Percentiles rank a stretch among this genome's conserved stretches.
Evolutionary conservation across 1,284 basidiomycete species (phyloP).

Genomic region (Irpex sp.): DNA sequence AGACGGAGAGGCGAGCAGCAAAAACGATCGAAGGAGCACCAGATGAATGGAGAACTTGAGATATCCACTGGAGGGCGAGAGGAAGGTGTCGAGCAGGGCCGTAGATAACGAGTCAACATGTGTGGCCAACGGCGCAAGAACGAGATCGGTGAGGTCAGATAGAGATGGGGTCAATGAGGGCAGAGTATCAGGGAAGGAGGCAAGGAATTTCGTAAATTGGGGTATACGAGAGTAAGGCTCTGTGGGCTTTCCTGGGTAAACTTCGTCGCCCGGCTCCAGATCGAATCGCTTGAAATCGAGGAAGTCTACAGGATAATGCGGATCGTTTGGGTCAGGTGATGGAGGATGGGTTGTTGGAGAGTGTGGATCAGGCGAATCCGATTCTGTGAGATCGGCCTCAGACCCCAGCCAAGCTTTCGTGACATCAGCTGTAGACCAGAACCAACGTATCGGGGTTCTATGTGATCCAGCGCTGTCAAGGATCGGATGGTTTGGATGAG

Average conservation of each 20-base stretch:
- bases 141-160: conserved; percentile 50
- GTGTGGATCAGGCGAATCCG: background rate
- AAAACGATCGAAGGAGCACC: conserved; percentile 61
- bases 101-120: conserved; percentile 59
- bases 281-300: conserved; percentile 58
- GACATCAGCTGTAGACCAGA: conserved; percentile 59
- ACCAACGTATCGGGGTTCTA: conserved; percentile 48
- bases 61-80: conserved; percentile 43
- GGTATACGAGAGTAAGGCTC: conserved; percentile 18
- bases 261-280: conserved; percentile 52
- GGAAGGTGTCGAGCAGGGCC: conserved; percentile 56
- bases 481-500: conserved; percentile 57
- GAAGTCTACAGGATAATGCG: conserved; percentile 28
- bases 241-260: conserved; percentile 5
- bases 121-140: conserved; percentile 52
- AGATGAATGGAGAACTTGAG: conserved; percentile 64
- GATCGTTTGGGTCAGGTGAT: background rate
- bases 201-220: conserved; percentile 43
- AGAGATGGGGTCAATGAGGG: conserved; percentile 65
- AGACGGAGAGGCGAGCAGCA: conserved; percentile 59
- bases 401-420: conserved; percentile 35
- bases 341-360: background rate
- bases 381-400: background rate
- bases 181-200: conserved; percentile 50
- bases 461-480: conserved; percentile 29